phyloP scores from a whole-genome alignment of 768 basidiomycete species.

The Gelatoporia subvermispora region DNA sequence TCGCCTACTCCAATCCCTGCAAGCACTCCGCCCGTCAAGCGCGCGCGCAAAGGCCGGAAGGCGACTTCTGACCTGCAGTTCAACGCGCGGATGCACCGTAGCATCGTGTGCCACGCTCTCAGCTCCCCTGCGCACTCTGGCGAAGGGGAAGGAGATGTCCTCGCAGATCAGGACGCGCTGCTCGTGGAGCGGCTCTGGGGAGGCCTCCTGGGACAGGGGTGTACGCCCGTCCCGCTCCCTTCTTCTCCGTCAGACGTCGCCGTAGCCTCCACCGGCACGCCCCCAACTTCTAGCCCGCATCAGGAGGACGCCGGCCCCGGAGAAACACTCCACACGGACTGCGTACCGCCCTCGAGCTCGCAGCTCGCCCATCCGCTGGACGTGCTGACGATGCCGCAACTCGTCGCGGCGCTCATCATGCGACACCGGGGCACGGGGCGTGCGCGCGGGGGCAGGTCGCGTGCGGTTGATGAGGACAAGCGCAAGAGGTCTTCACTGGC shows the following conservation, averaged over 20 bases:
- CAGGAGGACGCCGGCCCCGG: neutral
- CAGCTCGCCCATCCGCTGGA: slow-evolving; percentile 2
- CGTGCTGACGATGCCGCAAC: slow-evolving; percentile 18
- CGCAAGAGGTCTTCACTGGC: too few relatives aligned
- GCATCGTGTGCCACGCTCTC: slow-evolving; percentile 23
- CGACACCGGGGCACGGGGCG: slow-evolving; percentile 19
- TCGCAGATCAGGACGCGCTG: slow-evolving; percentile 24
- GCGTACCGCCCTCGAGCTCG: neutral
- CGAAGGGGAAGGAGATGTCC: neutral
- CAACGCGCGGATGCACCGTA: slow-evolving; percentile 32
- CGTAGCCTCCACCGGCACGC: neutral
- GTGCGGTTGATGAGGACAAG: neutral
- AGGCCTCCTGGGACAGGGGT: slow-evolving; percentile 28
- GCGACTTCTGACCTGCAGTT: slow-evolving; percentile 29
- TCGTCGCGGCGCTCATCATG: slow-evolving; percentile 22
- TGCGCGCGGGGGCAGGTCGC: slow-evolving; percentile 8
- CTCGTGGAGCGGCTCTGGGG: slow-evolving; percentile 30
- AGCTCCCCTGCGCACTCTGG: neutral
- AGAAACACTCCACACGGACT: neutral
- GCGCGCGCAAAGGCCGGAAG: slow-evolving; percentile 22
- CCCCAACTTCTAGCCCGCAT: slow-evolving; percentile 3
- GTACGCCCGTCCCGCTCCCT: slow-evolving; percentile 13
- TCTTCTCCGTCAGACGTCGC: neutral
- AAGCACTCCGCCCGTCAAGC: slow-evolving; percentile 19
- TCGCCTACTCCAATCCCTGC: neutral